A percentile compares a stretch with the other conserved stretches of the same genome.
Evolutionary conservation across 2,329 filamentous ascomycete genomes (phyloP).

Genomic region (Fusarium pseudocircinatum): DNA sequence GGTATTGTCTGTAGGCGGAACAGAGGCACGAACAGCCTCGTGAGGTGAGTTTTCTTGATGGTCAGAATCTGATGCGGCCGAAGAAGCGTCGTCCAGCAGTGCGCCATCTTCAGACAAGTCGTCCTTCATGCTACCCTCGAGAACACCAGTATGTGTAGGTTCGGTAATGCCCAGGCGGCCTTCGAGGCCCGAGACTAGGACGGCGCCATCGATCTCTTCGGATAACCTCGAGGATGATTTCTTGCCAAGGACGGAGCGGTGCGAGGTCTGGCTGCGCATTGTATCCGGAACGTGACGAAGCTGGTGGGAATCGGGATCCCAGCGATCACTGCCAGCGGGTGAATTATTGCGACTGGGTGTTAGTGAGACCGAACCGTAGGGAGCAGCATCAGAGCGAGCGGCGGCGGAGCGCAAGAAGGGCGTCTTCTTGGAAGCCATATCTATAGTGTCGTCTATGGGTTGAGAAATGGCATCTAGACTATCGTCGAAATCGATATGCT

Average conservation of each 20-base stretch:
- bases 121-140: slow-evolving; percentile 55
- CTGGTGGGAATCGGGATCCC: slow-evolving; percentile 45
- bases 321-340: slow-evolving; percentile 48
- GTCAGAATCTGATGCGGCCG: slow-evolving; percentile 57
- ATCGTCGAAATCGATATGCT: slow-evolving; percentile 14
- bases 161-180: slow-evolving; percentile 64
- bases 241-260: slow-evolving; percentile 45
- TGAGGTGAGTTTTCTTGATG: slow-evolving; percentile 78
- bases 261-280: slow-evolving; percentile 46
- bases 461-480: slow-evolving; percentile 41
- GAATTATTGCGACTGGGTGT: slow-evolving; percentile 50
- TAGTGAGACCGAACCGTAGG: slow-evolving; percentile 52
- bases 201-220: slow-evolving; percentile 61
- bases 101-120: slow-evolving; percentile 50
- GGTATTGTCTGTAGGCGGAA: slow-evolving; percentile 78
- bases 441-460: slow-evolving; percentile 30
- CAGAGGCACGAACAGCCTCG: slow-evolving; percentile 81
- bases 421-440: slow-evolving; percentile 51
- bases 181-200: slow-evolving; percentile 63
- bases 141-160: slow-evolving; percentile 55
- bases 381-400: slow-evolving; percentile 44
- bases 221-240: slow-evolving; percentile 52
- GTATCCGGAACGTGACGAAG: slow-evolving; percentile 49
- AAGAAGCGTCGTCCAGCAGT: slow-evolving; percentile 51
- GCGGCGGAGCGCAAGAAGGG: slow-evolving; percentile 49